phyloP scores from a whole-genome alignment of 441 rosid genomes.

The Metrosideros polymorpha region DNA sequence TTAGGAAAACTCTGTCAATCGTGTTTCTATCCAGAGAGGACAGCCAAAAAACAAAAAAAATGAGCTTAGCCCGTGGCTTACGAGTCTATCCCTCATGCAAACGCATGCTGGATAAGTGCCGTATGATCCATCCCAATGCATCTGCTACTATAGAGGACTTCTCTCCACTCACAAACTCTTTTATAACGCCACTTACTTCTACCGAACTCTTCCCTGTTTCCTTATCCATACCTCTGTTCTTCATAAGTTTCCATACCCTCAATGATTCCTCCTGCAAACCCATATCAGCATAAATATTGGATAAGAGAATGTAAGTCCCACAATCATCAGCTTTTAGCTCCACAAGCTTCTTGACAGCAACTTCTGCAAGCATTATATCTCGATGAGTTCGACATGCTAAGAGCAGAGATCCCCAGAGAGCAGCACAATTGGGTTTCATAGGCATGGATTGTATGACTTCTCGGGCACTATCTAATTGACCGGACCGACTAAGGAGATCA shows the following conservation, averaged over 20 bases:
- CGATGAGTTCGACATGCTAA: constrained; percentile 15
- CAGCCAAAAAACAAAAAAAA: background rate
- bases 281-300: constrained; percentile 18
- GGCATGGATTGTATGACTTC: constrained; percentile 13
- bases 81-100: background rate
- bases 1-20: background rate
- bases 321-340: constrained; percentile 20
- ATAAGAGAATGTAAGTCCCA: constrained; percentile 13
- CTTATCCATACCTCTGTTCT: constrained; percentile 9
- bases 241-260: constrained; percentile 2
- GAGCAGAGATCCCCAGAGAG: constrained; percentile 23
- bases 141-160: background rate
- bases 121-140: background rate
- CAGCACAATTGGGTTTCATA: constrained; percentile 6
- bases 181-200: constrained; percentile 2
- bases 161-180: constrained; percentile 17
- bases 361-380: constrained; percentile 14
- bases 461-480: constrained; percentile 10
- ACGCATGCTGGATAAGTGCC: background rate
- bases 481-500: constrained; percentile 21
- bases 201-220: constrained; percentile 17
- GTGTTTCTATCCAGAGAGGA: background rate
- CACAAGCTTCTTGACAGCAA: constrained; percentile 10
- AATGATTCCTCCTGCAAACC: constrained; percentile 15
- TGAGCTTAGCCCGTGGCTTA: background rate